phyloP scores from a whole-genome alignment of 352 stramenopile genomes.

The Albugo candida region DNA sequence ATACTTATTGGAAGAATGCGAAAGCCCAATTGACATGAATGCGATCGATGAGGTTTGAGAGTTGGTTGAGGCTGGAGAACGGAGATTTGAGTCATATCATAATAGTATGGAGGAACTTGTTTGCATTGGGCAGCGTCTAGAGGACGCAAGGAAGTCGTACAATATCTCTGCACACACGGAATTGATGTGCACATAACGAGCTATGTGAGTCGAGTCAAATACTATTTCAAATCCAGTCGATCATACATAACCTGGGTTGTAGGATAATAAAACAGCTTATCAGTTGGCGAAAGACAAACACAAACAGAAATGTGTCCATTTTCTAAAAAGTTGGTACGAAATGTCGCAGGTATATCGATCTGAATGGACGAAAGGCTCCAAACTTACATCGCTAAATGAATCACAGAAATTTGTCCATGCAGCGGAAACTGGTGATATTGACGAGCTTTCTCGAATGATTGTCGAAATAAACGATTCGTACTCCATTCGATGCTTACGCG shows the following conservation, averaged over 20 bases:
- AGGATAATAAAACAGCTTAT: conserved; percentile 81
- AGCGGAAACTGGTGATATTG: conserved; percentile 60
- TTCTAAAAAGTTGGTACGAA: conserved; percentile 77
- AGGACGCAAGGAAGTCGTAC: conserved; percentile 68
- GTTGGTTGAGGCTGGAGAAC: not conserved
- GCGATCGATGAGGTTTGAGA: conserved; percentile 53
- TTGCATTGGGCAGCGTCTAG: conserved; percentile 73
- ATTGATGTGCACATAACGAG: conserved; percentile 80
- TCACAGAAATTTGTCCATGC: conserved; percentile 62
- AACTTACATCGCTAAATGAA: not conserved
- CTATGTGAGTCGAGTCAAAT: conserved; percentile 32
- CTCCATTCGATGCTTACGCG: conserved; percentile 54
- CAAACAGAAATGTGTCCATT: conserved; percentile 73
- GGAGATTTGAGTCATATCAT: not conserved
- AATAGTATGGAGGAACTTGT: conserved; percentile 63
- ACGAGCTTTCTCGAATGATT: conserved; percentile 62
- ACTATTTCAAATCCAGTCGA: not conserved
- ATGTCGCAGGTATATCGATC: conserved; percentile 39
- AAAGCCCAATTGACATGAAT: conserved; percentile 70
- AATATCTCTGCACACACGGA: conserved; percentile 76
- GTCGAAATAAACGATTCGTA: conserved; percentile 60
- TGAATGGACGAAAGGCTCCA: too few species aligned
- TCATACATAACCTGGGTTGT: not conserved
- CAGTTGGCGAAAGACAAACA: conserved; percentile 80
- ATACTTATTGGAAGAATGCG: conserved; percentile 68